These are phyloP conservation scores for Populus hybrid DNA, from an alignment of 441 rosid genomes.

Conservation along the genomic window DNA sequence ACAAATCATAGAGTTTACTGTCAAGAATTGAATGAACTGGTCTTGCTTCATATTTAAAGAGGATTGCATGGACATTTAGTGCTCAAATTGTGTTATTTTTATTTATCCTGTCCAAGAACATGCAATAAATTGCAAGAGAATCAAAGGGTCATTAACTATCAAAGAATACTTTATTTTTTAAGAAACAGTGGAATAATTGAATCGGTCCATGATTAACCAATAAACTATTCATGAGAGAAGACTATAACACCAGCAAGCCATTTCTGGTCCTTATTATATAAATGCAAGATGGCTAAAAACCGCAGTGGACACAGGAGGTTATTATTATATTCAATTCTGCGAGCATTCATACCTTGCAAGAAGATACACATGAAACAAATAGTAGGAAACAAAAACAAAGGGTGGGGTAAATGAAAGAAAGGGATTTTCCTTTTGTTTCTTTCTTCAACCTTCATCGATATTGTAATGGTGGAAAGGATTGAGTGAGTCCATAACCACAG, in stretches of 20 bases:
- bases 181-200: neutral
- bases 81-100: neutral
- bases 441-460: neutral
- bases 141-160: neutral
- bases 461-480: neutral
- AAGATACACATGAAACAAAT: neutral
- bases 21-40: neutral
- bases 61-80: neutral
- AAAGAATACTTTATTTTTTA: no score
- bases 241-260: neutral
- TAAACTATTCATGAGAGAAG: neutral
- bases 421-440: neutral
- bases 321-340: neutral
- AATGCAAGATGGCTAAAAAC: no score
- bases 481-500: constrained; percentile 1
- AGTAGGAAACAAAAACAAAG: neutral
- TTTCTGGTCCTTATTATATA: neutral
- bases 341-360: neutral
- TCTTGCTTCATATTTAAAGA: neutral
- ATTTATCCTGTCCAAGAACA: neutral
- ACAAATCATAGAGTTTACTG: neutral
- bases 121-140: neutral
- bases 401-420: neutral
- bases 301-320: neutral
- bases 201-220: neutral